Evolutionary conservation across 1,139 yeast species (phyloP).

Genomic region (Candida smagusa): DNA sequence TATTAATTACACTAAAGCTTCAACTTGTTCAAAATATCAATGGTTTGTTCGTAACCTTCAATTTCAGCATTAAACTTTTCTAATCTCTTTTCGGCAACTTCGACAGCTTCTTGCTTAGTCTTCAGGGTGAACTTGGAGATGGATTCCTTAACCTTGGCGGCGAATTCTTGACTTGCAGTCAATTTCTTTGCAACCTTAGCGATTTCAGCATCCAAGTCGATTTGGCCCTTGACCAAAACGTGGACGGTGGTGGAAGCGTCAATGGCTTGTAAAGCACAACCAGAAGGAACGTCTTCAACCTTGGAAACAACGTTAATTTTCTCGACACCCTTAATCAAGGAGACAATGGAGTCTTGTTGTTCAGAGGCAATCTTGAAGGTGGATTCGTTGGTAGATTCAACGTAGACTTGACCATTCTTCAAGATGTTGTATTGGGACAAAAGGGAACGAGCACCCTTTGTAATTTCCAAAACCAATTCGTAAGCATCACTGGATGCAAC

Average conservation of each 20-base stretch:
- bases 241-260: slow-evolving; percentile 82
- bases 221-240: slow-evolving; percentile 88
- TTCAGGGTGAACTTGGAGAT: slow-evolving; percentile 78
- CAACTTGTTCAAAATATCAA: slow-evolving; percentile 69
- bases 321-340: slow-evolving; percentile 88
- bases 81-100: slow-evolving; percentile 64
- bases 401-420: slow-evolving; percentile 82
- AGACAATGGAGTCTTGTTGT: slow-evolving; percentile 81
- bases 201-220: slow-evolving; percentile 89
- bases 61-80: slow-evolving; percentile 81
- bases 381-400: slow-evolving; percentile 58
- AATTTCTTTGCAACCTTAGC: slow-evolving; percentile 77
- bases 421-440: slow-evolving; percentile 84
- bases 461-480: slow-evolving; percentile 79
- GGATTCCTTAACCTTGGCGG: slow-evolving; percentile 37
- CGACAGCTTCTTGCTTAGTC: slow-evolving; percentile 81
- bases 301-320: slow-evolving; percentile 59
- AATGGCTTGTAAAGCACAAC: slow-evolving; percentile 84
- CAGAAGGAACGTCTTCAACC: slow-evolving; percentile 65
- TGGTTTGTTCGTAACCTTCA: slow-evolving; percentile 78
- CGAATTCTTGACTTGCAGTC: slow-evolving; percentile 53
- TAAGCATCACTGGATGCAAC: slow-evolving; percentile 66
- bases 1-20: slow-evolving; percentile 25
- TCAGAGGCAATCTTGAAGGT: slow-evolving; percentile 53
- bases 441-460: slow-evolving; percentile 89